Evolutionary conservation across 345 rosid genomes (phyloP), one percentile per base, ranked within the genome.

Genomic region (Arabis alpina): DNA sequence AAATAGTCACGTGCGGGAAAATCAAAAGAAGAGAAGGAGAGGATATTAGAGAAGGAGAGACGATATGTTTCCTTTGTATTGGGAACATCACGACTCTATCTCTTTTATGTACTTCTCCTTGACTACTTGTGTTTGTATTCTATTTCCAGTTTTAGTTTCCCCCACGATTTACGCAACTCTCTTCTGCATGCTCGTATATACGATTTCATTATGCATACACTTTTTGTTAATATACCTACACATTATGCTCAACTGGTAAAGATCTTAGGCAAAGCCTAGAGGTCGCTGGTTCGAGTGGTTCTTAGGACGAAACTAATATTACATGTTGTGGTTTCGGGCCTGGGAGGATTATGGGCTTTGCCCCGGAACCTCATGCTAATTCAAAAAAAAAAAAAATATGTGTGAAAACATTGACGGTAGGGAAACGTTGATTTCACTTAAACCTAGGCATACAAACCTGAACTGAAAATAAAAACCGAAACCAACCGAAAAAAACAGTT

Each of bases 151-250:
- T 30, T 4, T 64, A 50, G 65, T 39, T 48, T 56, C 6, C 0
- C 58, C 43, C 64, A 64, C 64, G 76, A 64, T 45, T 63, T 63
- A 54, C 63, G 47, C 76, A 47, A 71, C 11, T 62, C 62, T 63
- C 40, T 71, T 54, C 5, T 62, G 49, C 50, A 25, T 13, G 55
- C 30, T 44, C 41, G 12, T 54, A 62, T 61, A 15, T 41, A 41
- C 24, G 44, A 49, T 43, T 32, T 50, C 49, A 19, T 15, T 23
- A 19, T 42, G 30, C 51, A 8, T 42, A 48, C 41, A 11, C n/a
- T 4, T 48, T 43, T 10, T 45, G 6, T 16, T 32, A 32, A 62
- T 14, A 45, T 34, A 11, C 15, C 9, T 62, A 28, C 19, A 0
- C 36, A 32, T 28, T 19, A 19, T 0, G 1, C 23, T 19, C 23